Evolutionary conservation across 305 asterid species (phyloP).

Genomic region (Solanum hybrid): DNA sequence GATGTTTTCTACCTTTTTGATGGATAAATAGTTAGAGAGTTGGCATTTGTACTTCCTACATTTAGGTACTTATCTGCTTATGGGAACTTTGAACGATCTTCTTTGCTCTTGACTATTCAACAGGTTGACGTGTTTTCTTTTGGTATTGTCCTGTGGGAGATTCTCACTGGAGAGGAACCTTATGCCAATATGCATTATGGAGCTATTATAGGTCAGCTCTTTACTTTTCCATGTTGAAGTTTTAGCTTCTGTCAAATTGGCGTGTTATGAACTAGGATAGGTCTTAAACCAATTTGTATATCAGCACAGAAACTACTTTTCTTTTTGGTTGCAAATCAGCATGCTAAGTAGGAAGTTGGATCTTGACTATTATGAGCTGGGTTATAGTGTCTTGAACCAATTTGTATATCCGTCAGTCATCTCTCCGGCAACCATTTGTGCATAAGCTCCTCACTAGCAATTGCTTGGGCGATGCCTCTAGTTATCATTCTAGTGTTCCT

Average conservation of each 20-base stretch:
- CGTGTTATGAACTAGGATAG: constrained; percentile 3
- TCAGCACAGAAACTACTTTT: neutral
- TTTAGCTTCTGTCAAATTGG: neutral
- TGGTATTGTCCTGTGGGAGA: constrained; percentile 88
- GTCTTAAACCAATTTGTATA: neutral
- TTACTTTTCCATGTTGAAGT: neutral
- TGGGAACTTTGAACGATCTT: neutral
- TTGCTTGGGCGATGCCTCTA: neutral
- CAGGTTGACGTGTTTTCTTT: constrained; percentile 87
- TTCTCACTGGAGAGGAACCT: constrained; percentile 88
- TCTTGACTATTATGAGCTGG: neutral
- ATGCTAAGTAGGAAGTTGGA: neutral
- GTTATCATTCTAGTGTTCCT: neutral
- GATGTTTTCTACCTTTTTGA: neutral
- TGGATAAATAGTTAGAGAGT: neutral
- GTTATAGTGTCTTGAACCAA: neutral
- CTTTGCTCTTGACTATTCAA: constrained; percentile 10
- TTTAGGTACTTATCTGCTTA: neutral
- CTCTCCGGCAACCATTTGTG: neutral
- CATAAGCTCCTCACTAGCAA: neutral
- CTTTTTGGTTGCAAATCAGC: neutral
- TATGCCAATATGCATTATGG: constrained; percentile 86
- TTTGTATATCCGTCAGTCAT: neutral
- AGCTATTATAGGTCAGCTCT: constrained; percentile 63
- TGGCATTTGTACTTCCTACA: neutral